These are phyloP conservation scores for Cajanus cajan DNA, from an alignment of 306 rosid species.

Conservation along the genomic window DNA sequence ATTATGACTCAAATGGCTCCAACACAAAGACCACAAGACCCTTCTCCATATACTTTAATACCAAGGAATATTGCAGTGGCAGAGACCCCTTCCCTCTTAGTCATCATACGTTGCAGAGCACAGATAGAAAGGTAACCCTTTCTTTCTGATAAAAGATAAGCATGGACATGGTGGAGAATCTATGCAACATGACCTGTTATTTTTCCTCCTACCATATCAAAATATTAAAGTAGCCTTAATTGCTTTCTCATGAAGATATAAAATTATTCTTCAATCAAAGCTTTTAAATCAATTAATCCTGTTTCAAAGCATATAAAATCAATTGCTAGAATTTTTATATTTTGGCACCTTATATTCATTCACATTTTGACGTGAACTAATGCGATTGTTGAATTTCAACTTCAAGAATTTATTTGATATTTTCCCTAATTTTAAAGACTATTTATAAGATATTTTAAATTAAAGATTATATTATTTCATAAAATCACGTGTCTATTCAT, in stretches of 20 bases:
- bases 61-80: not conserved
- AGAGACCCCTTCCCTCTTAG: not conserved
- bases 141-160: not conserved
- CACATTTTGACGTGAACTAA: no score
- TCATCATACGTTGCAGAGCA: not conserved
- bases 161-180: not conserved
- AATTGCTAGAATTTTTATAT: no score
- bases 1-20: conserved; percentile 6
- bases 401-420: no score
- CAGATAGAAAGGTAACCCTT: conserved; percentile 3
- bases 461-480: no score
- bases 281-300: not conserved
- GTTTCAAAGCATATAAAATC: not conserved
- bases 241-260: not conserved
- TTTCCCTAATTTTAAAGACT: no score
- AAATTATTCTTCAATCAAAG: not conserved
- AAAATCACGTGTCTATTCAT: no score
- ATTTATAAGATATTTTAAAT: no score
- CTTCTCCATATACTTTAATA: not conserved
- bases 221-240: not conserved
- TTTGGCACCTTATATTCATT: not conserved
- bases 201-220: not conserved
- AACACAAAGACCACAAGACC: not conserved
- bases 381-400: no score
- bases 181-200: not conserved